A percentile compares a stretch with the other conserved stretches of the same genome.
Evolutionary conservation across 768 basidiomycete genomes (phyloP).

Genomic region (Kwoniella dejecticola): DNA sequence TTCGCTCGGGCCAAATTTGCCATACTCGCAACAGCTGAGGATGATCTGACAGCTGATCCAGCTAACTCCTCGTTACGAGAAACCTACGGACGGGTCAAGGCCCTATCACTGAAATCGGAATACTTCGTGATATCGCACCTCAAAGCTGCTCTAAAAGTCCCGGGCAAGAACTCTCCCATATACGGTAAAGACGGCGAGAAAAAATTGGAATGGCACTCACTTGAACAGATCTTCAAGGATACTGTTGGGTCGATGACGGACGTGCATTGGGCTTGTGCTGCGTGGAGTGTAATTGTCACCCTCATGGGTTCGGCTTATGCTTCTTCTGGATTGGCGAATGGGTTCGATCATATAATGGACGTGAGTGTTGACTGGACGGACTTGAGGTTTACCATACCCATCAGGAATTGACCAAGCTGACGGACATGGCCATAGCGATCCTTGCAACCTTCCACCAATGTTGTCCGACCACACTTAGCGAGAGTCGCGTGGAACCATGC

Average conservation of each 20-base stretch:
- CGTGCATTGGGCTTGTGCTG: constrained; percentile 50
- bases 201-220: constrained; percentile 33
- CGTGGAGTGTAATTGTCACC: constrained; percentile 47
- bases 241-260: constrained; percentile 36
- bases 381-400: too few relatives aligned
- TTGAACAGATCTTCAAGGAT: constrained; percentile 40
- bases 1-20: constrained; percentile 40
- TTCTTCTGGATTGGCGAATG: constrained; percentile 33
- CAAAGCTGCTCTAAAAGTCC: constrained; percentile 22
- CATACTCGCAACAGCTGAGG: constrained; percentile 19
- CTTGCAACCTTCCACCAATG: constrained; percentile 33
- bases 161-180: constrained; percentile 20
- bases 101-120: constrained; percentile 26
- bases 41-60: constrained; percentile 7
- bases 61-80: constrained; percentile 14
- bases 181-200: constrained; percentile 37
- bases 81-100: constrained; percentile 26
- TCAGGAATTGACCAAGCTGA: too few relatives aligned
- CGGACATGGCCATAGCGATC: constrained; percentile 27
- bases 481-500: constrained; percentile 51
- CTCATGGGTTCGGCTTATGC: constrained; percentile 47
- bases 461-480: constrained; percentile 33
- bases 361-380: constrained; percentile 48
- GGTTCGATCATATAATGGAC: constrained; percentile 47
- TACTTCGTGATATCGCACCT: constrained; percentile 27